Evolutionary conservation across 2,329 filamentous ascomycete species (phyloP), one percentile per base, ranked within the genome.

Genomic region (Diaporthe sp.): DNA sequence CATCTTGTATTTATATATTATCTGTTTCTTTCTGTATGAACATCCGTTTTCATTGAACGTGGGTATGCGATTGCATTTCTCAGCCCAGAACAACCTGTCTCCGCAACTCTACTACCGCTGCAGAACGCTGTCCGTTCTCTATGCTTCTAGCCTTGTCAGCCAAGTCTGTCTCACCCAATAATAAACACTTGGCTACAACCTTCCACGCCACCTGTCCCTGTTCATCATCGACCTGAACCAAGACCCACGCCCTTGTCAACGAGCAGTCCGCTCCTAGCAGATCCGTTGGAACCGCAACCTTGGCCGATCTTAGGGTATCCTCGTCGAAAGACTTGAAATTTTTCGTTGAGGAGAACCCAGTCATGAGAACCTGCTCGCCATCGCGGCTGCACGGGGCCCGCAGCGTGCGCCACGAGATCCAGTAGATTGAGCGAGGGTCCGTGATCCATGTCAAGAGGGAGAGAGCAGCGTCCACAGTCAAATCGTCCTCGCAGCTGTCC

Each of bases 121-220:
- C 28, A 10, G 19, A 47, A 1, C 17, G 28, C n/a, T 13, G 28
- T 0, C 1, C 6, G 1, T 0, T 17, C 0, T 17, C 42, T 5
- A 13, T 33, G 1, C 17, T 35, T 4, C 5, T 47, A 9, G 15
- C 28, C 3, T 66, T 40, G 2, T 66, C 6, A 3, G 42, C 40
- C 25, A 66, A 35, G 4, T 66, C 60, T n/a, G 40, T 66, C 10
- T 33, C 13, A 2, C 40, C 60, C 2, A 66, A 6, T 12, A 66
- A 12, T 12, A 66, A n/a, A 25, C 25, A 66, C 12, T 47, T 66
- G 1, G 10, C 40, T 13, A 66, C 19, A 15, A 47, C 28, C 60
- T 45, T 66, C 60, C 60, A 66, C 0, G 17, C 60, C 10, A 30
- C 60, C n/a, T 64, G 25, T 28, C 6, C 8, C 5, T 30, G 7